Conservation (phyloP, 2,329 filamentous ascomycete species). For the Botrytis fabae region DNA sequence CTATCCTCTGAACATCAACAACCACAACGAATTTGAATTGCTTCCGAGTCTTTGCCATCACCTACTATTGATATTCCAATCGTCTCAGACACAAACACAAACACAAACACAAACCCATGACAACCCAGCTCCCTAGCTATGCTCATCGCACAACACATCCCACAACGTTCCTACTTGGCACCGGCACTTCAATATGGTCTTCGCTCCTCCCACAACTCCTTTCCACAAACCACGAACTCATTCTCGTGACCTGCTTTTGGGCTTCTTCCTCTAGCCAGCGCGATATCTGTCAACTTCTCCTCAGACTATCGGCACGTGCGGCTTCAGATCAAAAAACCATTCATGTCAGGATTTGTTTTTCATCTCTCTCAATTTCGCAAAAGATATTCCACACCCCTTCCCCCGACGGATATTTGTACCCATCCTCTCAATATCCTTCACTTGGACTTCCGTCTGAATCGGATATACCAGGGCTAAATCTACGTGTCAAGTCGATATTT, state of each 20-base stretch:
- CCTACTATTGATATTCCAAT: not conserved
- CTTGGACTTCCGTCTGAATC: slow-evolving; percentile 63
- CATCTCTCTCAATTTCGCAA: slow-evolving; percentile 64
- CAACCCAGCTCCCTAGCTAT: slow-evolving; percentile 5
- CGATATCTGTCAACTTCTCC: slow-evolving; percentile 48
- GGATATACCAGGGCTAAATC: slow-evolving; percentile 58
- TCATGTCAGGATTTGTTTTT: slow-evolving; percentile 69
- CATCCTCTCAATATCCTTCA: slow-evolving; percentile 50
- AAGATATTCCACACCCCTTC: slow-evolving; percentile 74
- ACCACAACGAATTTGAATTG: not conserved
- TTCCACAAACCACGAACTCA: slow-evolving; percentile 33
- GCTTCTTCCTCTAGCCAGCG: slow-evolving; percentile 62
- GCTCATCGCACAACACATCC: slow-evolving; percentile 1
- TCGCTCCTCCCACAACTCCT: slow-evolving; percentile 14
- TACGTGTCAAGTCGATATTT: slow-evolving; percentile 76
- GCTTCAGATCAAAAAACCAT: slow-evolving; percentile 33
- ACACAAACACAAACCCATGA: not conserved
- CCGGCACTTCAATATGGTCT: not conserved
- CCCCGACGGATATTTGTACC: slow-evolving; percentile 61
- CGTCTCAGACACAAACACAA: not conserved
- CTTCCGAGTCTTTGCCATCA: not conserved
- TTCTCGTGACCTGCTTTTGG: slow-evolving; percentile 84
- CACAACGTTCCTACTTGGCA: slow-evolving; percentile 16
- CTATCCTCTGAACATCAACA: not conserved
- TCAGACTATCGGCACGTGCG: slow-evolving; percentile 55